Base-by-base conservation (phyloP, 2,329 filamentous ascomycete species). In the Fusarium buxicola region DNA sequence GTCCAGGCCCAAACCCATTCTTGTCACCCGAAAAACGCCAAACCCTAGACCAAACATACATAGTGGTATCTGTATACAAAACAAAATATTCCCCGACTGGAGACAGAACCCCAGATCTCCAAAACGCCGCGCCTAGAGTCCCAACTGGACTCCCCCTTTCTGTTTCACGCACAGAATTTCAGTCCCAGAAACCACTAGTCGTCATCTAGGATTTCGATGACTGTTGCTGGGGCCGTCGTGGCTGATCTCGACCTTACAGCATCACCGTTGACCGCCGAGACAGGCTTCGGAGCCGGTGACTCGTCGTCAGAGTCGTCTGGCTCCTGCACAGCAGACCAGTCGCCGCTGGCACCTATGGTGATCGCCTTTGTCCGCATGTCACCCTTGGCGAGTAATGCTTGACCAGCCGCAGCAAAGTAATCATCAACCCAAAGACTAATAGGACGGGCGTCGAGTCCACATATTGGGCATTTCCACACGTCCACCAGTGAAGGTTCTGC, bases 381-480 rank as follows among this genome's bases (percentile, higher is more conserved):
- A 2, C 69, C 65, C 7, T 52, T 50, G 10, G 55, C 50, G 5
- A 70, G 27, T 8, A 96, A 78, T 41, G 82, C 74, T 2, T 75
- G 69, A 12, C 87, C 82, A 1, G 97, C 86, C 0, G 84, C 76
- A 11, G 82, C 72, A 39, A 97, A 80, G 72, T 93, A 97, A 2
- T 85, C 85, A 70, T 98, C 94, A 7, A 94, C 79, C 3, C 87
- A 75, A 1, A 98, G 82, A 58, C 80, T 85, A 21, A 82, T 80
- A 0, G 94, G 95, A 12, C 94, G 85, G 10, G 91, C 92, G 74
- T 97, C 94, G 28, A 78, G 80, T 24, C 82, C 81, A 74, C 94
- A 98, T 27, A 96, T 86, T 0, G 95, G 95, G 69, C 95, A 99
- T 62, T 85, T 89, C 93, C 94, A 97, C 48, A 86, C 85, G 69